Evolutionary conservation across 2,329 filamentous ascomycete species (phyloP), one percentile per base, ranked within the genome.

Genomic region (Exophiala viscosa): DNA sequence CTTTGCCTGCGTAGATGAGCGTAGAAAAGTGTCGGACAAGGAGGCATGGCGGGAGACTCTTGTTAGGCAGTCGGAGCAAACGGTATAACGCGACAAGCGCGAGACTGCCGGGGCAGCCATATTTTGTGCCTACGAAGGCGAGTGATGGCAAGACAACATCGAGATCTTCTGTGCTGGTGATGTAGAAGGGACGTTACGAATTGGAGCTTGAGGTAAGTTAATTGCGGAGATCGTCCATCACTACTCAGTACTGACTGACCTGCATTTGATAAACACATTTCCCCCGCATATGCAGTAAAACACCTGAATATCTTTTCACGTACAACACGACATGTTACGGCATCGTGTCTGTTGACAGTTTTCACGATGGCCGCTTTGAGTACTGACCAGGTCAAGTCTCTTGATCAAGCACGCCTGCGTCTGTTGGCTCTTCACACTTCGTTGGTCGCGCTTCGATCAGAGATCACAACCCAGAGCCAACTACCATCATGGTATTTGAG

Each of bases 391-490:
- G 66, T 76, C 38, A 87, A 85, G 70, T 77, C 81, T 36, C 78
- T 91, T 20, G 87, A 91, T 64, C 80, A 86, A 69, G 83, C 84
- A 23, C 81, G 87, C 36, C 81, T 84, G 63, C 80, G 85, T 23
- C 76, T 90, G 17, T 77, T 77, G 41, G 84, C 88, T 65, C 78
- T 91, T 18, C 82, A 83, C 3, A 84, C 80, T 67, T 88, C 81
- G 61, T 80, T 91, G 15, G 77, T 73, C 52, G 86, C 84, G 36
- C 73, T 90, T 17, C 80, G 81, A 61, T 71, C 74, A 59, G 80
- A 83, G 62, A 73, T 90, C 35, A 68, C 81, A 35, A 77, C 78
- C 54, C 82, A 78, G 66, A 81, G 85, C 48, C 84, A 84, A 18
- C 75, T 90, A 4, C 87, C 87, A 20, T 77, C 78, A 50, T 81